Conservation (phyloP, 2,329 filamentous ascomycete species). For the Biscogniauxia sp. region DNA sequence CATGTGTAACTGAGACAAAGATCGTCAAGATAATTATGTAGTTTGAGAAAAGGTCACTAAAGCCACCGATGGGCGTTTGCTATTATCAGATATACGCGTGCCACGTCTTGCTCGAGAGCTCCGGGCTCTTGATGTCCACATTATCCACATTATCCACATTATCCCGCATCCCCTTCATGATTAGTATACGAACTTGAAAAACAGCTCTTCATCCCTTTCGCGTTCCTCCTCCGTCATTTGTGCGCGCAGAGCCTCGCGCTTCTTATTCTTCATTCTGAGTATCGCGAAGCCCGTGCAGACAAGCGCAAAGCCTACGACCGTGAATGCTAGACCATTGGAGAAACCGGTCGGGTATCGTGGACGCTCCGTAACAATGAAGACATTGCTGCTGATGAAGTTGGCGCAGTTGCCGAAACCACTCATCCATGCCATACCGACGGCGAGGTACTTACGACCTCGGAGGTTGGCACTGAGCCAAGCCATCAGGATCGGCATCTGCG, state of each 20-base stretch:
- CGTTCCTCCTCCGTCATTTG: conserved; percentile 21
- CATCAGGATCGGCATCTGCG: conserved; percentile 30
- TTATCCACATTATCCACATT: background rate
- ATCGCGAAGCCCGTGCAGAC: conserved; percentile 12
- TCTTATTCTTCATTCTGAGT: conserved; percentile 16
- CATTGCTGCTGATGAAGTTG: conserved; percentile 40
- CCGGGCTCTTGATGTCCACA: background rate
- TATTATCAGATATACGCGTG: background rate
- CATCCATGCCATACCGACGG: conserved; percentile 40
- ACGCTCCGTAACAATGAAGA: conserved; percentile 39
- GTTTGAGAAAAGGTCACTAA: background rate
- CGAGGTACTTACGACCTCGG: conserved; percentile 38
- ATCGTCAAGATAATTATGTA: background rate
- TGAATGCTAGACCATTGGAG: conserved; percentile 34
- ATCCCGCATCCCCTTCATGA: background rate
- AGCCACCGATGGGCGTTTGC: background rate
- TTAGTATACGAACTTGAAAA: conserved; percentile 27
- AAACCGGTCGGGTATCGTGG: conserved; percentile 39
- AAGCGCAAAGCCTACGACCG: conserved; percentile 20
- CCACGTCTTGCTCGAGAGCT: background rate
- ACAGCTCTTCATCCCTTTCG: conserved; percentile 21
- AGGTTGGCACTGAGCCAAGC: conserved; percentile 41
- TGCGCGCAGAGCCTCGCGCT: conserved; percentile 17
- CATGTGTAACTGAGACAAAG: too few relatives aligned
- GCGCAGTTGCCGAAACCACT: conserved; percentile 44